These are phyloP conservation scores for Helminthosporium solani DNA, from an alignment of 2,329 filamentous ascomycete species.

Conservation along the genomic window DNA sequence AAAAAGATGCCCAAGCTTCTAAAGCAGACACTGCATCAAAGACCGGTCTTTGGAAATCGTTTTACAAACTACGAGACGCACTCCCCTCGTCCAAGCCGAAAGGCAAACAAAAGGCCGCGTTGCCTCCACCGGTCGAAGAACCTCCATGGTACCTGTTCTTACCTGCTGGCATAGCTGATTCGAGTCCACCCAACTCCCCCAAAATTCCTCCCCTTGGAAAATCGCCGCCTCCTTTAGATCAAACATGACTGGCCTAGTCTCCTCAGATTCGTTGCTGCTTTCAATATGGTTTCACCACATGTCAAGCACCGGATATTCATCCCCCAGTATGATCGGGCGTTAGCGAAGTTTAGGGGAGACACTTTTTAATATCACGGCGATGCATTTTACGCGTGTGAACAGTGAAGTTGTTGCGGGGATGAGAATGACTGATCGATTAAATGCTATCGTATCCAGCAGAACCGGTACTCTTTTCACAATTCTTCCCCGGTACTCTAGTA, in stretches of 20 bases:
- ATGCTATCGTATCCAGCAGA: no score
- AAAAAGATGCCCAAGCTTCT: not conserved
- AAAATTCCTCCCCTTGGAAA: not conserved
- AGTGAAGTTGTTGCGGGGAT: constrained; percentile 41
- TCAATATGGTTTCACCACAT: no score
- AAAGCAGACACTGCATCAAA: not conserved
- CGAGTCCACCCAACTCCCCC: not conserved
- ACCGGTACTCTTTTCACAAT: no score
- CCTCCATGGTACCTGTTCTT: not conserved
- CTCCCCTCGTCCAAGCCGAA: not conserved
- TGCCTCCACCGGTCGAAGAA: not conserved
- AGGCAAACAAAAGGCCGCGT: not conserved
- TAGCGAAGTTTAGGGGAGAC: no score
- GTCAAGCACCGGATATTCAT: no score
- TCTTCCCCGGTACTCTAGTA: no score
- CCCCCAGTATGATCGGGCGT: no score
- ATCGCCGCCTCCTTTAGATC: not conserved
- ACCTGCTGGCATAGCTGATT: not conserved
- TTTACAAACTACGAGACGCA: not conserved
- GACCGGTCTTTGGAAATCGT: not conserved
- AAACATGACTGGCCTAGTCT: not conserved
- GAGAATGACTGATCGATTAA: no score
- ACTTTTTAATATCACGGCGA: no score
- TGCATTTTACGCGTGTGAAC: constrained; percentile 47
- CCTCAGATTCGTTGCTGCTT: no score